A percentile compares a stretch with the other conserved stretches of the same genome.
Conservation (phyloP, 2,329 filamentous ascomycete species). For the Ascochyta fabae region DNA sequence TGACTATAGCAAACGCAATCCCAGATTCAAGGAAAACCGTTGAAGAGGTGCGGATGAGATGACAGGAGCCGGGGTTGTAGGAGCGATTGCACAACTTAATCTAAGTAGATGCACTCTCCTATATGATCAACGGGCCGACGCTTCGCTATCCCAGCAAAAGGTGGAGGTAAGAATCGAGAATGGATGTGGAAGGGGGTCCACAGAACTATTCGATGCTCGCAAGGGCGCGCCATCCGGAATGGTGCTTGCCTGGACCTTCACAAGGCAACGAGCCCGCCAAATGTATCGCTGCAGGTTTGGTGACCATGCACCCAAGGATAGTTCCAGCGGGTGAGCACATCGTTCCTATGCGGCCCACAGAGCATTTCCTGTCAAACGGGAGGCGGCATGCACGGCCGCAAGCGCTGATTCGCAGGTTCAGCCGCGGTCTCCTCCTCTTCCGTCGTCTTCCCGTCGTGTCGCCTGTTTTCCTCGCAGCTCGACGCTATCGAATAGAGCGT, state of each 20-base stretch:
- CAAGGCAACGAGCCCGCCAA: conserved; percentile 4
- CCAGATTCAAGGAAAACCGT: conserved; percentile 14
- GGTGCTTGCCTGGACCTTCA: conserved; percentile 23
- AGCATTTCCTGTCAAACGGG: conserved; percentile 7
- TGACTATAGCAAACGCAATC: conserved; percentile 8
- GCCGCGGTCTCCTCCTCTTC: conserved; percentile 10
- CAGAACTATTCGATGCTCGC: neutral
- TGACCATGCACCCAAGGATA: conserved; percentile 4
- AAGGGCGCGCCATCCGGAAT: conserved; percentile 13
- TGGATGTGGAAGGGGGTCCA: neutral
- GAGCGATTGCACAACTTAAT: conserved; percentile 24
- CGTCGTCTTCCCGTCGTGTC: conserved; percentile 9
- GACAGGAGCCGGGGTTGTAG: conserved; percentile 24
- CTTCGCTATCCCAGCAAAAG: neutral
- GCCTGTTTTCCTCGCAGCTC: conserved; percentile 5
- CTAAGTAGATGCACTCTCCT: conserved; percentile 14
- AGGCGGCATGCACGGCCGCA: conserved; percentile 11
- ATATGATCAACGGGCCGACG: conserved; percentile 16
- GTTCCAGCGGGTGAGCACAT: conserved; percentile 3
- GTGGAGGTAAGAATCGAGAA: neutral
- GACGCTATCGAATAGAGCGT: conserved; percentile 13
- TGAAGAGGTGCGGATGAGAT: conserved; percentile 11
- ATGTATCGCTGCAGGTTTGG: neutral
- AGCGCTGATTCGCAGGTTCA: conserved; percentile 11
- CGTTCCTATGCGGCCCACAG: conserved; percentile 6